Evolutionary conservation across 257 asterid species (phyloP).

Genomic region (Eucommia ulmoides): DNA sequence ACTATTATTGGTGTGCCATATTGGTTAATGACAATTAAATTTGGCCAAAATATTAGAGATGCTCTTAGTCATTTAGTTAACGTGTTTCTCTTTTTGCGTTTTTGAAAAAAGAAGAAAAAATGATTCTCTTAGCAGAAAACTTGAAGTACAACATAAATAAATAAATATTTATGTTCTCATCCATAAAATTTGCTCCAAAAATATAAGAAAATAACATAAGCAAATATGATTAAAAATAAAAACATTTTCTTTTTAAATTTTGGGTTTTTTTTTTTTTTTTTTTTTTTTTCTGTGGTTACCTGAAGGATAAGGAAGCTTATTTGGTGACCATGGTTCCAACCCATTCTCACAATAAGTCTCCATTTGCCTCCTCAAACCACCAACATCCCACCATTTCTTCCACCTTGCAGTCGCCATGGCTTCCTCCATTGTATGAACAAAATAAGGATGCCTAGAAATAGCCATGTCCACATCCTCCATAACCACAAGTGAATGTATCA

Average conservation of each 20-base stretch:
- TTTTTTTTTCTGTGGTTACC: conserved; percentile 43
- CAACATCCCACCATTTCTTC: conserved; percentile 89
- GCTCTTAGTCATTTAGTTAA: too few relatives aligned
- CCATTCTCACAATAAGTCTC: conserved; percentile 83
- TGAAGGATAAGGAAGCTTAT: conserved; percentile 64
- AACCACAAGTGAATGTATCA: conserved; percentile 57
- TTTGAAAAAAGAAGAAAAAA: neutral
- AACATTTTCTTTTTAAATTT: neutral
- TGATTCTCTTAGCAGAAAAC: neutral
- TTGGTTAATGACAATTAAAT: too few relatives aligned
- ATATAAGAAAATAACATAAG: too few relatives aligned
- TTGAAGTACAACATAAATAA: too few relatives aligned
- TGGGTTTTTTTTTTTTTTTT: too few relatives aligned
- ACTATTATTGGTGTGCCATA: too few relatives aligned
- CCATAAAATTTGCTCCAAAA: neutral
- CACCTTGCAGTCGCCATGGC: conserved; percentile 87
- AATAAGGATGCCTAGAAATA: conserved; percentile 65
- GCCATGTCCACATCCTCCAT: conserved; percentile 72
- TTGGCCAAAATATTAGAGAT: too few relatives aligned
- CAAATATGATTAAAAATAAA: neutral
- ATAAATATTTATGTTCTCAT: neutral
- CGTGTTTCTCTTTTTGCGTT: too few relatives aligned
- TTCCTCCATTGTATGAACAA: conserved; percentile 72
- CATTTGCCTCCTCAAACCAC: conserved; percentile 52
- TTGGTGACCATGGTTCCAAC: conserved; percentile 63